A percentile compares a stretch with the other conserved stretches of the same genome.
These are phyloP conservation scores for Catharanthus roseus DNA, from an alignment of 257 asterid genomes.

Conservation along the genomic window DNA sequence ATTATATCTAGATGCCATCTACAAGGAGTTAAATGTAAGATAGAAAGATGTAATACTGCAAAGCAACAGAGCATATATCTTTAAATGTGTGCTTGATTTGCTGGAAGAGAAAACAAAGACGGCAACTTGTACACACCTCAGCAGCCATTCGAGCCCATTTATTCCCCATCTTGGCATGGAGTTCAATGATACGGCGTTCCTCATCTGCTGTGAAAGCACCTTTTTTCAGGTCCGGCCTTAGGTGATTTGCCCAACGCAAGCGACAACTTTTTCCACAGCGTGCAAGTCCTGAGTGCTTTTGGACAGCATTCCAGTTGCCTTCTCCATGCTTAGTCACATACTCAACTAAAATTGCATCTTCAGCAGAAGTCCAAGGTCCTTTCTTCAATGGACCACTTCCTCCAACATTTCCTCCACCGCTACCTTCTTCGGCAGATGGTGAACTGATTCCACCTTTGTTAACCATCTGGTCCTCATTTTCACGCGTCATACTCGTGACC, in stretches of 20 bases:
- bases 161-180: slow-evolving; percentile 76
- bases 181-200: slow-evolving; percentile 57
- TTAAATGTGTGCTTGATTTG: not conserved
- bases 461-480: slow-evolving; percentile 43
- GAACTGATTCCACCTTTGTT: slow-evolving; percentile 34
- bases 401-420: slow-evolving; percentile 40
- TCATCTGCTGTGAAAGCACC: slow-evolving; percentile 66
- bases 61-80: not conserved
- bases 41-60: not conserved
- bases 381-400: slow-evolving; percentile 47
- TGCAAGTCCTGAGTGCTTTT: slow-evolving; percentile 70
- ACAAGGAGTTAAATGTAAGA: not conserved
- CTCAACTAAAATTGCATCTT: slow-evolving; percentile 58
- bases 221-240: slow-evolving; percentile 71
- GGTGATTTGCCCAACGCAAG: slow-evolving; percentile 82
- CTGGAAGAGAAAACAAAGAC: not conserved
- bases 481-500: slow-evolving; percentile 45
- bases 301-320: slow-evolving; percentile 84
- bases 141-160: slow-evolving; percentile 93
- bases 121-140: slow-evolving; percentile 62
- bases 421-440: slow-evolving; percentile 42
- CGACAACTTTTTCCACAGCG: slow-evolving; percentile 94
- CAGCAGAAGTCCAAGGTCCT: slow-evolving; percentile 91
- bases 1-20: not conserved
- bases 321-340: slow-evolving; percentile 68